Conservation (phyloP, 768 basidiomycete genomes). For the Porpolomopsis calyptriformis region DNA sequence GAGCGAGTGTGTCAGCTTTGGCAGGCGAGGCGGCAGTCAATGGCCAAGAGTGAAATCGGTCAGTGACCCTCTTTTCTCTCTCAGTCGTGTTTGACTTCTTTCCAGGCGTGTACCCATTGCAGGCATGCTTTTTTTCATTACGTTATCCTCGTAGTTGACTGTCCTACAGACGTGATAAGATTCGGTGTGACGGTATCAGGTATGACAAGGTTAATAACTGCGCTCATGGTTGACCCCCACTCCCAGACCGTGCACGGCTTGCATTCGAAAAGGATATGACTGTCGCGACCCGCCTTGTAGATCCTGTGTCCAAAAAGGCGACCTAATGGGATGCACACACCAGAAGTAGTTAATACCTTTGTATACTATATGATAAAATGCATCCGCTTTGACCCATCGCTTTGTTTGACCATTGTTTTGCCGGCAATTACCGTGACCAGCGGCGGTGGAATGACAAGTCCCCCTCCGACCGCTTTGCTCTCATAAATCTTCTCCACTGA, state of each 20-base stretch:
- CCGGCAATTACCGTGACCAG: too few species aligned
- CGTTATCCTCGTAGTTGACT: conserved; percentile 9
- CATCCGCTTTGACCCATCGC: too few species aligned
- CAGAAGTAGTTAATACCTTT: too few species aligned
- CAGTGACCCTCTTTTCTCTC: conserved; percentile 17
- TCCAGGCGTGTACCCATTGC: conserved; percentile 50
- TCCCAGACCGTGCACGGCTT: conserved; percentile 39
- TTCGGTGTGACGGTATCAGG: conserved; percentile 51
- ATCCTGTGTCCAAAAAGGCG: conserved; percentile 32
- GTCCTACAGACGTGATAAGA: conserved; percentile 43
- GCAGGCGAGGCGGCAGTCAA: conserved; percentile 45
- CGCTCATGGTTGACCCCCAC: conserved; percentile 2
- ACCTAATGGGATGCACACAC: too few species aligned
- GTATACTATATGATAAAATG: too few species aligned
- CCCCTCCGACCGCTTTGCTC: too few species aligned
- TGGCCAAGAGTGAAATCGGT: conserved; percentile 55
- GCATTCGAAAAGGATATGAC: conserved; percentile 39
- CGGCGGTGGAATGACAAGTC: too few species aligned
- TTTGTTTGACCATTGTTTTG: too few species aligned
- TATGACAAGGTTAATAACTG: conserved; percentile 16
- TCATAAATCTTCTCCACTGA: too few species aligned
- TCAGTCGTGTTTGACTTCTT: conserved; percentile 7
- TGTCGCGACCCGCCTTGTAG: conserved; percentile 42
- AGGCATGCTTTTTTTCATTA: conserved; percentile 29
- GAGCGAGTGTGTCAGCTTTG: conserved; percentile 38